Conservation (phyloP, 306 rosid genomes). For the Trichosanthes cucumerina region DNA sequence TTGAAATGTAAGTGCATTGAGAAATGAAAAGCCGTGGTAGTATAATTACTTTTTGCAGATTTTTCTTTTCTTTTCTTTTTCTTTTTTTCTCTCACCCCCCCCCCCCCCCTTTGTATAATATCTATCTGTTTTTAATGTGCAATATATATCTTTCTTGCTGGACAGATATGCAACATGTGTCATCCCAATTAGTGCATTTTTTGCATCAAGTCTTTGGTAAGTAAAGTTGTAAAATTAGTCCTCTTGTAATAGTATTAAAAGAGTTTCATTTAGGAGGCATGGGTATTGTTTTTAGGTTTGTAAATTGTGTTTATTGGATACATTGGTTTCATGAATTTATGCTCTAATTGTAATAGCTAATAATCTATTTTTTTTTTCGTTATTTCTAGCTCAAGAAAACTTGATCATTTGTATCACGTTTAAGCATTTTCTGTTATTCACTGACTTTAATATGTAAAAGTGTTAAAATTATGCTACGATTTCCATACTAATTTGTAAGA, state of each 20-base stretch:
- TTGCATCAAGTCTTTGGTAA: slow-evolving; percentile 97
- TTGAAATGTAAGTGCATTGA: slow-evolving; percentile 66
- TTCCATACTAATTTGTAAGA: neutral
- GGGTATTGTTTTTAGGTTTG: neutral
- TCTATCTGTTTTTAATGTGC: neutral
- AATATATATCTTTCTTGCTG: slow-evolving; percentile 9
- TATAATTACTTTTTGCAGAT: neutral
- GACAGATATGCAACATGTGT: slow-evolving; percentile 93
- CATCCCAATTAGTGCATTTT: slow-evolving; percentile 86
- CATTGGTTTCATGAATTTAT: neutral
- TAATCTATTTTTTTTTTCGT: neutral
- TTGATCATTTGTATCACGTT: neutral
- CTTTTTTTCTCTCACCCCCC: no score
- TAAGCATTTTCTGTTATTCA: neutral
- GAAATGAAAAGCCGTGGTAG: neutral
- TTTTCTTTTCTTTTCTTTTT: no score
- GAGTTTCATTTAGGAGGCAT: neutral
- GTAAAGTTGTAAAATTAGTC: slow-evolving; percentile 12
- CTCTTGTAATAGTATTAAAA: neutral
- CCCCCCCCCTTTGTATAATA: neutral
- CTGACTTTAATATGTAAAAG: neutral
- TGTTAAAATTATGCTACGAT: neutral
- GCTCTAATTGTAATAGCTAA: no score
- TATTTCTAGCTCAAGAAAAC: neutral
- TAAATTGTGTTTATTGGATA: neutral